Conservation (phyloP, 176 grass and related monocot genomes). For the Carex myosuroides region DNA sequence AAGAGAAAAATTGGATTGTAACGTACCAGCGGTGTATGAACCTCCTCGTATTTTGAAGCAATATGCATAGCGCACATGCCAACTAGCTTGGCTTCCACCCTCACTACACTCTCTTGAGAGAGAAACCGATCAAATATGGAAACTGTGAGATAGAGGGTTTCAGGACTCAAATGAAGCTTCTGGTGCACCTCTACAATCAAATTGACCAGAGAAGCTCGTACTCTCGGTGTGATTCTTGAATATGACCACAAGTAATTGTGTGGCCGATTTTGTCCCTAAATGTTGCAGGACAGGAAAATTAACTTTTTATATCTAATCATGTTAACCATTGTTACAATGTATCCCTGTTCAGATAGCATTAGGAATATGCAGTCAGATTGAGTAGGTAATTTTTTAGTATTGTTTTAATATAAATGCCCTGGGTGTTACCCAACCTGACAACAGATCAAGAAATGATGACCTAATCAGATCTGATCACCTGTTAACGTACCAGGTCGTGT, state of each 20-base stretch:
- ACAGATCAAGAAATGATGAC: not conserved
- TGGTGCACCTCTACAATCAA: slow-evolving; percentile 85
- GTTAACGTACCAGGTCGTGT: not conserved
- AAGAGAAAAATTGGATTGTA: not conserved
- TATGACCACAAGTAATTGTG: slow-evolving; percentile 47
- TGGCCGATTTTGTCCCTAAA: not conserved
- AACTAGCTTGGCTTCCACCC: slow-evolving; percentile 69
- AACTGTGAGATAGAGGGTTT: slow-evolving; percentile 64
- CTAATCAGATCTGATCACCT: not conserved
- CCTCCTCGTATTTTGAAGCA: slow-evolving; percentile 79
- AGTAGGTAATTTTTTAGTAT: not conserved
- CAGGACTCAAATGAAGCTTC: slow-evolving; percentile 70
- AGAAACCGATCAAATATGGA: slow-evolving; percentile 64
- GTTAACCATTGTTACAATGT: not conserved
- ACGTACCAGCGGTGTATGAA: slow-evolving; percentile 66
- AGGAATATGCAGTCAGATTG: not conserved
- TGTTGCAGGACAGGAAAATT: not conserved
- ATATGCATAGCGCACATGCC: slow-evolving; percentile 68
- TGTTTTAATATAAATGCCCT: not conserved
- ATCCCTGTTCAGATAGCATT: not conserved
- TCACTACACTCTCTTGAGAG: slow-evolving; percentile 34
- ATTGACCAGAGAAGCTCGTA: slow-evolving; percentile 59
- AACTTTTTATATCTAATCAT: not conserved
- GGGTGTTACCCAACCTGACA: not conserved
- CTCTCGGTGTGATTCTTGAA: slow-evolving; percentile 59